Evolutionary conservation across 768 basidiomycete genomes (phyloP), one percentile per base, ranked within the genome.

Genomic region (Mycena crocata): DNA sequence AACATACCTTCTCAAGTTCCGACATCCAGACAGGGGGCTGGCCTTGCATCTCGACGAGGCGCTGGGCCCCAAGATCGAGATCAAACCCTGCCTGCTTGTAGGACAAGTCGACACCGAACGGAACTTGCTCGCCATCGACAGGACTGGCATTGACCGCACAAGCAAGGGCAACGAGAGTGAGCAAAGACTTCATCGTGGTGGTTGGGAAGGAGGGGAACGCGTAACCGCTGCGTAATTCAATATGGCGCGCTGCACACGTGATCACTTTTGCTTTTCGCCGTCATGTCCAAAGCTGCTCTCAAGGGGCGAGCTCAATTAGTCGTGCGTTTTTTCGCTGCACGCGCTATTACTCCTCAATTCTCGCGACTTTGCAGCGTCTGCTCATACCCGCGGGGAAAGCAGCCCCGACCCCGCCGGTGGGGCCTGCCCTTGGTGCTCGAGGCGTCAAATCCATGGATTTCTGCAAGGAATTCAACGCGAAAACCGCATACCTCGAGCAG

Each of bases 401-500:
- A 37, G 92, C 96, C 30, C 96, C 97, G 21, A 93, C 94, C 40
- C 97, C 97, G 62, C 97, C 97, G 12, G 93, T 99, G 56, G 97
- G 97, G 74, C 97, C 97, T 59, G 97, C 96, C 34, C 88, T 99
- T 57, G 98, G 98, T 83, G 97, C 98, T 69, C 90, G 95, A 75
- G 98, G 98, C 73, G 96, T 99, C 72, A 98, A 98, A 81, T 95
- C 96, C 30, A 99, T 99, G 93, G 98, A 99, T 82, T 99, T 99
- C 77, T 98, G 96, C 86, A 99, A 98, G 79, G 96, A 99, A 78
- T 99, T 99, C 83, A 99, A 99, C 76, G 96, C 97, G n/a, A 90
- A 91, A 69, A 98, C 97, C 23, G 91, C 94, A 34, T 91, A 94
- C 77, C 86, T 97, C 39, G 87, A 90, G 67, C 89, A 91, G 21